Conservation (phyloP, 2,329 filamentous ascomycete genomes). For the Trichoderma semiorbis region DNA sequence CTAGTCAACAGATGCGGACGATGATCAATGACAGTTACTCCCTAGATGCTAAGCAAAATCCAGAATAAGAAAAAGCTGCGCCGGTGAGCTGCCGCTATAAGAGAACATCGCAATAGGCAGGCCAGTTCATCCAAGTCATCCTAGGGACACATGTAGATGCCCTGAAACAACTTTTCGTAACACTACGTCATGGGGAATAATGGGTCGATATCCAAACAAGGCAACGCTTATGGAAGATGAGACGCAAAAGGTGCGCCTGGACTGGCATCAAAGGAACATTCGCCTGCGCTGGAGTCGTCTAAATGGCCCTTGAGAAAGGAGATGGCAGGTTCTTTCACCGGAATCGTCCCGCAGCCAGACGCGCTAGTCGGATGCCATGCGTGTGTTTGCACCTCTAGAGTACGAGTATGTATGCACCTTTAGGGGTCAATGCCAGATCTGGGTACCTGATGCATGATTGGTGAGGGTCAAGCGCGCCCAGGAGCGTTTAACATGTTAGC, state of each 20-base stretch:
- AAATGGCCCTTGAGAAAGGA: background rate
- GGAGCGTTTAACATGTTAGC: conserved; percentile 5
- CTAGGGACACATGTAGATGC: background rate
- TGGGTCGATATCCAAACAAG: background rate
- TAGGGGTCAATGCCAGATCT: background rate
- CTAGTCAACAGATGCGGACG: background rate
- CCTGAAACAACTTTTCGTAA: conserved; percentile 6
- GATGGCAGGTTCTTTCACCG: background rate
- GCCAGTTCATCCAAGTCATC: background rate
- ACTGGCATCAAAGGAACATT: background rate
- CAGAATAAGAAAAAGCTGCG: background rate
- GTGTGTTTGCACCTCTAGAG: background rate
- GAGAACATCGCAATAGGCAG: background rate
- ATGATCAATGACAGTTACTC: background rate
- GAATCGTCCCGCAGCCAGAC: background rate
- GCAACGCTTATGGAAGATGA: background rate
- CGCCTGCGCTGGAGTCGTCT: background rate
- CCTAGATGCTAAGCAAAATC: background rate
- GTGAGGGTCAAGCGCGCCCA: background rate
- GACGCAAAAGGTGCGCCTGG: background rate
- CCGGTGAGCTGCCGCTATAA: background rate
- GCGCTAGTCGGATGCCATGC: background rate
- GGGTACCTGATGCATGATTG: background rate
- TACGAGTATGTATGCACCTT: background rate
- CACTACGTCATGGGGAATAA: background rate